These are phyloP conservation scores for Scheffersomyces quercinus DNA, from an alignment of 1,139 yeast species.

Conservation along the genomic window DNA sequence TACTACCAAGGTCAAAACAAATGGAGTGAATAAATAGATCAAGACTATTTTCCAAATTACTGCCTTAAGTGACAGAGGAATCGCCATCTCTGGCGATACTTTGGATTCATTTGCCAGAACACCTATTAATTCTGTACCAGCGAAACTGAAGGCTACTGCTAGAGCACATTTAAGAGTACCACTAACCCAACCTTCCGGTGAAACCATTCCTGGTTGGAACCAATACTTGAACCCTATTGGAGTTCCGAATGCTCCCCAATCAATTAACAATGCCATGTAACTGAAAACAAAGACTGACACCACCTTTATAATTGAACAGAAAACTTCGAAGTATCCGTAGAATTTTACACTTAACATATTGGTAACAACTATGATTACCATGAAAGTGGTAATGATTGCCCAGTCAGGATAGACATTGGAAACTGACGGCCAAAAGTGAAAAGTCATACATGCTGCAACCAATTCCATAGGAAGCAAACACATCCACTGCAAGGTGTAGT, in stretches of 20 bases:
- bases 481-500: constrained; percentile 24
- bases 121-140: constrained; percentile 17
- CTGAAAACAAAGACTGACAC: constrained; percentile 21
- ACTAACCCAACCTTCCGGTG: constrained; percentile 15
- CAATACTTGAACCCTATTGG: background rate
- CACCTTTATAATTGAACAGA: constrained; percentile 16
- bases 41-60: background rate
- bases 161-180: constrained; percentile 12
- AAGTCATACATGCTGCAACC: constrained; percentile 22
- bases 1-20: constrained; percentile 2
- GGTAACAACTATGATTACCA: constrained; percentile 16
- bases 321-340: constrained; percentile 21
- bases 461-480: constrained; percentile 24
- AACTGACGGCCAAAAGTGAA: constrained; percentile 20
- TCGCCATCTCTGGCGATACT: background rate
- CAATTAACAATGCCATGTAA: constrained; percentile 12
- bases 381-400: constrained; percentile 19
- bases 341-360: constrained; percentile 23
- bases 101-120: constrained; percentile 17
- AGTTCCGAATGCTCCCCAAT: background rate
- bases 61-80: background rate
- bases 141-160: constrained; percentile 18
- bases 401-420: constrained; percentile 15
- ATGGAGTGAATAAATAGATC: constrained; percentile 1
- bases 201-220: background rate